Conservation (phyloP, 1,284 basidiomycete species). For the Pseudozyma sp. region DNA sequence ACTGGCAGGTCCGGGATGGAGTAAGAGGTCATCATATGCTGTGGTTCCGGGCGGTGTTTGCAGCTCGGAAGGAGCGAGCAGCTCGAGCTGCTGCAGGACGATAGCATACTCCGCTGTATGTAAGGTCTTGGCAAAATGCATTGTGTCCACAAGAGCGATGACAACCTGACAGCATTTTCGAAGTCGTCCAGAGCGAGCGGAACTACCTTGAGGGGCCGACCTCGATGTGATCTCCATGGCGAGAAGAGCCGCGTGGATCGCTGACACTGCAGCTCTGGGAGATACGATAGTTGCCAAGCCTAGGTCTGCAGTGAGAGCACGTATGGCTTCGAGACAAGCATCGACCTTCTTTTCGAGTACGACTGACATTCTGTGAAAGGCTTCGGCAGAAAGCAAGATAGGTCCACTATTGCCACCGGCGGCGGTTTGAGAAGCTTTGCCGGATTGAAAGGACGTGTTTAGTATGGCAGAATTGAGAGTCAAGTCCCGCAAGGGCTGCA, state of each 20-base stretch:
- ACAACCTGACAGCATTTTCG: conserved; percentile 21
- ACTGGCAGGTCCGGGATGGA: conserved; percentile 12
- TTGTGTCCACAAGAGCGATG: conserved; percentile 6
- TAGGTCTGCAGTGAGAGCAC: background rate
- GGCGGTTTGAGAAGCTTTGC: background rate
- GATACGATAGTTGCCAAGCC: background rate
- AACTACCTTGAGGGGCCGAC: background rate
- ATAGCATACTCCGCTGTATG: conserved; percentile 1
- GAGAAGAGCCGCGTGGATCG: conserved; percentile 23
- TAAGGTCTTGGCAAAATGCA: conserved; percentile 1
- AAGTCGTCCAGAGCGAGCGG: background rate
- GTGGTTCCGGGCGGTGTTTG: background rate
- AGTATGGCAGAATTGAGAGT: background rate
- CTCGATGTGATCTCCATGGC: conserved; percentile 14
- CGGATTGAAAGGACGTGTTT: background rate
- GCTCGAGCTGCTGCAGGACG: conserved; percentile 23
- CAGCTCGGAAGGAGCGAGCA: background rate
- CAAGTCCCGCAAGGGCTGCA: conserved; percentile 22
- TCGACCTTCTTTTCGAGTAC: conserved; percentile 29
- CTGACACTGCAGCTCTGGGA: conserved; percentile 2
- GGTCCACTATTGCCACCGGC: background rate
- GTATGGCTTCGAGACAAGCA: conserved; percentile 14
- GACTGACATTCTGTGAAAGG: conserved; percentile 15
- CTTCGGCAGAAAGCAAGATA: conserved; percentile 12
- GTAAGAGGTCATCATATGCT: conserved; percentile 2